phyloP scores from a whole-genome alignment of 345 rosid genomes.

The Noccaea bulbosa region DNA sequence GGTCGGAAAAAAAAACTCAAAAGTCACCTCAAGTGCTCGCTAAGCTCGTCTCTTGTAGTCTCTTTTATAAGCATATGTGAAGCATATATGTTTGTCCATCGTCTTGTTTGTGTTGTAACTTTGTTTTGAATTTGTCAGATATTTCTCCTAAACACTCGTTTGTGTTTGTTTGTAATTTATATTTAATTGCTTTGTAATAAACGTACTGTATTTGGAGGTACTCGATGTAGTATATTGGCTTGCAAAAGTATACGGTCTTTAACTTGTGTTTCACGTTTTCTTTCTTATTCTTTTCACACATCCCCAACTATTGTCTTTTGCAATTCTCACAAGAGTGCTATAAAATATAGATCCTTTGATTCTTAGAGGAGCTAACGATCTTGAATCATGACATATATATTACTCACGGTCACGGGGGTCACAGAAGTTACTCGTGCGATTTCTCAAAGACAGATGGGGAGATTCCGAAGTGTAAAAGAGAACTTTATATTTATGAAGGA shows the following conservation, averaged over 20 bases:
- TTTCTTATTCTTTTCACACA: too few relatives aligned
- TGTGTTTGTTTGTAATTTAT: neutral
- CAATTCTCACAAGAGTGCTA: too few relatives aligned
- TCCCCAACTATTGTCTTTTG: too few relatives aligned
- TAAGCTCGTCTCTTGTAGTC: neutral
- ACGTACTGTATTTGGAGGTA: neutral
- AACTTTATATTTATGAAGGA: conserved; percentile 2
- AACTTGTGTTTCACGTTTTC: too few relatives aligned
- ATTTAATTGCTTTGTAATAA: neutral
- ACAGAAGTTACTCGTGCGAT: neutral
- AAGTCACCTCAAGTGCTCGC: neutral
- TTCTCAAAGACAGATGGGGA: neutral
- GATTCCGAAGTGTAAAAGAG: neutral
- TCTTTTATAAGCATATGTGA: neutral
- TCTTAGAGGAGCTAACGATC: neutral
- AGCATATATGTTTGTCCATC: neutral
- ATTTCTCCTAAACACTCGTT: neutral
- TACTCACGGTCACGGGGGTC: neutral
- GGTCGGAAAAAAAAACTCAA: neutral
- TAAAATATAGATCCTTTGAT: neutral
- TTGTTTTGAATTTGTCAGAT: neutral
- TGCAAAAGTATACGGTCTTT: too few relatives aligned
- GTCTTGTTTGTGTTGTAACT: neutral
- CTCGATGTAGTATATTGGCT: neutral
- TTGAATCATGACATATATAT: neutral